Base-by-base conservation (phyloP, 306 rosid species). In the Lagenaria siceraria region DNA sequence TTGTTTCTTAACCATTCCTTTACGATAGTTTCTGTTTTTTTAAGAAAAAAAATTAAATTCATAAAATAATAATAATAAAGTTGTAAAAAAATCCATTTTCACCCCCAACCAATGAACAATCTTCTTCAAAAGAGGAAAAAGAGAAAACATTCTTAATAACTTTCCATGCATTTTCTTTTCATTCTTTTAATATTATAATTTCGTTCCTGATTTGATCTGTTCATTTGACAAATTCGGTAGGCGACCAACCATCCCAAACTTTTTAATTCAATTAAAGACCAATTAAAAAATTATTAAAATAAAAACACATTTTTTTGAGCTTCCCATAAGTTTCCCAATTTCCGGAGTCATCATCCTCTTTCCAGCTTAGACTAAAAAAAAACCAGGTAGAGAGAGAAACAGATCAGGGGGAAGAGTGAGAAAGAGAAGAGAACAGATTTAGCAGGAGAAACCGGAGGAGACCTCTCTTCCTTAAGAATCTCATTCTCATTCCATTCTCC, bases 271-370 rank as follows among this genome's bases (percentile, higher is more conserved):
- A 18, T 35, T 64, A 18, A 61, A 61, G 5, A 58, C 31, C 21
- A 54, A 54, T 18, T 19, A n/a, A 58, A 58, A 10, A 22, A 24
- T 13, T 1, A 5, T 5, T 12, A 27, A 1, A 9, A 60, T 6
- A 61, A 27, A 6, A 6, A 10, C 64, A 25, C 9, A 24, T 11
- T 12, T 31, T n/a, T 62, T 36, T 65, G 15, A 66, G 73, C 33
- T 68, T 70, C 56, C 75, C 8, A 46, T 72, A 72, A 72, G 77
- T 72, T 72, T 72, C 77, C 60, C 60, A 72, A 18, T 15, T 72
- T 29, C 55, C 60, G 9, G 0, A 3, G 10, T 27, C 5, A 15
- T 4, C 18, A 0, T 51, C 18, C 77, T 29, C 43, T 51, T 72
- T 29, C 60, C 42, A 27, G 38, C 58, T 14, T 24, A 22, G 55